These are phyloP conservation scores for Liriodendron chinense DNA, from an alignment of 164 flowering plant species.

Conservation along the genomic window DNA sequence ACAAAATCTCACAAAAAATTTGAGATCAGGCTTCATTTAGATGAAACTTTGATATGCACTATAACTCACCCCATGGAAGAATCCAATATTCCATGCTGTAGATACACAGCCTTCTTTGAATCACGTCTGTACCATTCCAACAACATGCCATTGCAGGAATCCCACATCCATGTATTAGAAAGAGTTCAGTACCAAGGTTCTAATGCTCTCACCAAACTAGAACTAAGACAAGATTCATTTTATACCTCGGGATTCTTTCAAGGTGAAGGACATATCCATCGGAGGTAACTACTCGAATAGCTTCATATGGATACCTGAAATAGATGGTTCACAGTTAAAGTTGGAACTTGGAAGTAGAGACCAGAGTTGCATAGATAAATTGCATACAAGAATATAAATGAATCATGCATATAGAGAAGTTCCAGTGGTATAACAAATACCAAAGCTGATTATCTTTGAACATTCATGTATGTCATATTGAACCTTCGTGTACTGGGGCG, in stretches of 20 bases:
- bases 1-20: background rate
- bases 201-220: background rate
- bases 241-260: conserved; percentile 95
- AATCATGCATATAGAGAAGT: too few relatives aligned
- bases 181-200: background rate
- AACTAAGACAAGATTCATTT: background rate
- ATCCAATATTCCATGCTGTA: conserved; percentile 93
- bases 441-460: too few relatives aligned
- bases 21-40: background rate
- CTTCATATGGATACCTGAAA: conserved; percentile 95
- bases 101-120: conserved; percentile 76
- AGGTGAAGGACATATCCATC: conserved; percentile 95
- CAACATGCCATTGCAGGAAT: background rate
- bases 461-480: too few relatives aligned
- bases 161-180: conserved; percentile 9
- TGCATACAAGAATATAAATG: too few relatives aligned
- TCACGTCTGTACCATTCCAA: conserved; percentile 57
- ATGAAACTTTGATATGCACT: background rate
- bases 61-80: conserved; percentile 94
- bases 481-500: too few relatives aligned
- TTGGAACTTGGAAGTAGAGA: background rate
- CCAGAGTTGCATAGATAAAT: too few relatives aligned
- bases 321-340: background rate
- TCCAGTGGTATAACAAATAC: too few relatives aligned
- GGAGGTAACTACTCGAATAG: conserved; percentile 77